These are phyloP conservation scores for Suillus alpinus DNA, from an alignment of 768 basidiomycete species.

Conservation along the genomic window DNA sequence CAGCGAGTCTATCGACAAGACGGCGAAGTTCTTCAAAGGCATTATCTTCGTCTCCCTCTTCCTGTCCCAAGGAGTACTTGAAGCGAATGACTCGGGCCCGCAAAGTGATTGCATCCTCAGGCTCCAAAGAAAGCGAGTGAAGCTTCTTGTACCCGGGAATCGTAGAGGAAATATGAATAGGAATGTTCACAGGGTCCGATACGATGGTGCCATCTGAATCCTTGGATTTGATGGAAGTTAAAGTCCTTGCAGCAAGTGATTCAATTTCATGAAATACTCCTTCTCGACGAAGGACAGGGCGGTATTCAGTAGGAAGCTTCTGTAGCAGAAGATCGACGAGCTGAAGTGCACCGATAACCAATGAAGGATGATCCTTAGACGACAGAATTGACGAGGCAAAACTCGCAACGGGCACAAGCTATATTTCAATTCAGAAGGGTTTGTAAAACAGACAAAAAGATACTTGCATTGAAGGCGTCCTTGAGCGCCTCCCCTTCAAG, in stretches of 20 bases:
- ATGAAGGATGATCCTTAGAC: slow-evolving; percentile 82
- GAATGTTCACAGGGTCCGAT: slow-evolving; percentile 30
- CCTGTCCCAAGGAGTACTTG: slow-evolving; percentile 65
- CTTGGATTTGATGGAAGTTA: slow-evolving; percentile 55
- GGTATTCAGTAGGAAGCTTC: slow-evolving; percentile 83
- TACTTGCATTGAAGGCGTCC: slow-evolving; percentile 71
- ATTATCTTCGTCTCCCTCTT: slow-evolving; percentile 54
- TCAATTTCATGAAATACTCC: slow-evolving; percentile 97
- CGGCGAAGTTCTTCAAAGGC: slow-evolving; percentile 61
- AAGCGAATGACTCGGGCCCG: slow-evolving; percentile 89
- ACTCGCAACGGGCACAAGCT: slow-evolving; percentile 94
- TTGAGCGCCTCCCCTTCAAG: slow-evolving; percentile 74
- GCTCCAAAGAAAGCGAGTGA: slow-evolving; percentile 67
- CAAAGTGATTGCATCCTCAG: slow-evolving; percentile 88
- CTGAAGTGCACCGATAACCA: slow-evolving; percentile 88
- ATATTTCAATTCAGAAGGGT: slow-evolving; percentile 9
- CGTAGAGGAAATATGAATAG: slow-evolving; percentile 40
- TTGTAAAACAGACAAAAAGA: slow-evolving; percentile 2
- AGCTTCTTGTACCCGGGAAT: slow-evolving; percentile 69
- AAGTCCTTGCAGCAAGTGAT: slow-evolving; percentile 58
- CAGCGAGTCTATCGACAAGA: slow-evolving; percentile 64
- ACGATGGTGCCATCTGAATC: slow-evolving; percentile 35
- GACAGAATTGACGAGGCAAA: slow-evolving; percentile 94
- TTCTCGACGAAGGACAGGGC: slow-evolving; percentile 87
- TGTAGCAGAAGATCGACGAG: slow-evolving; percentile 86